phyloP scores from a whole-genome alignment of 768 basidiomycete species.

The Boletus reticulatus region DNA sequence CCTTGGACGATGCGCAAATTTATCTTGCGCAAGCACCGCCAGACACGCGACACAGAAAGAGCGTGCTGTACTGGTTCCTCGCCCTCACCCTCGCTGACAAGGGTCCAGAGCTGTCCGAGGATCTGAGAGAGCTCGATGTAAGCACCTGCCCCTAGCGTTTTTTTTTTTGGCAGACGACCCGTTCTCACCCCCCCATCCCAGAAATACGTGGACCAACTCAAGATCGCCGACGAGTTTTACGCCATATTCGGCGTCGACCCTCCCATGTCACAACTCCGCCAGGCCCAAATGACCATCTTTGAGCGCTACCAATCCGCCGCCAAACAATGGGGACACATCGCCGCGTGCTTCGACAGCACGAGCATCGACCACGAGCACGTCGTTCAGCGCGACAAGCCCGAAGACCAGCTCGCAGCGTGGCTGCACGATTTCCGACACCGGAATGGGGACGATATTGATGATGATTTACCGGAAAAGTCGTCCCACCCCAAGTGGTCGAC shows the following conservation, averaged over 20 bases:
- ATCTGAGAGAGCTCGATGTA: conserved; percentile 54
- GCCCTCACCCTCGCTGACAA: conserved; percentile 50
- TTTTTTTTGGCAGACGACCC: not conserved
- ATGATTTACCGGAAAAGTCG: conserved; percentile 28
- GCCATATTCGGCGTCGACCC: conserved; percentile 44
- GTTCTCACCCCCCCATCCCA: conserved; percentile 14
- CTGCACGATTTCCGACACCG: conserved; percentile 47
- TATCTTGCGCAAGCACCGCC: conserved; percentile 58
- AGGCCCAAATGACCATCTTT: conserved; percentile 52
- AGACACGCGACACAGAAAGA: conserved; percentile 59
- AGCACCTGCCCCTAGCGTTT: not conserved
- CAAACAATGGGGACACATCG: conserved; percentile 46
- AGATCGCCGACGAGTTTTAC: conserved; percentile 52
- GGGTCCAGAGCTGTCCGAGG: conserved; percentile 47
- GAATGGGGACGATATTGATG: conserved; percentile 36
- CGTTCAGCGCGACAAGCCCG: conserved; percentile 39
- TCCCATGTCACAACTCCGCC: conserved; percentile 50
- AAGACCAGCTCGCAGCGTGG: conserved; percentile 61
- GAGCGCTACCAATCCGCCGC: conserved; percentile 42
- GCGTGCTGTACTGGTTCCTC: conserved; percentile 58
- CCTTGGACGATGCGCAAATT: conserved; percentile 56
- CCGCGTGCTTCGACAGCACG: conserved; percentile 36
- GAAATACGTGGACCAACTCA: conserved; percentile 42
- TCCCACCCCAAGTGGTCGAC: conserved; percentile 45
- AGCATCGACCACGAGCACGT: conserved; percentile 29